Evolutionary conservation across 2,329 filamentous ascomycete species (phyloP).

Genomic region (Penicillium aurantiogriseum): DNA sequence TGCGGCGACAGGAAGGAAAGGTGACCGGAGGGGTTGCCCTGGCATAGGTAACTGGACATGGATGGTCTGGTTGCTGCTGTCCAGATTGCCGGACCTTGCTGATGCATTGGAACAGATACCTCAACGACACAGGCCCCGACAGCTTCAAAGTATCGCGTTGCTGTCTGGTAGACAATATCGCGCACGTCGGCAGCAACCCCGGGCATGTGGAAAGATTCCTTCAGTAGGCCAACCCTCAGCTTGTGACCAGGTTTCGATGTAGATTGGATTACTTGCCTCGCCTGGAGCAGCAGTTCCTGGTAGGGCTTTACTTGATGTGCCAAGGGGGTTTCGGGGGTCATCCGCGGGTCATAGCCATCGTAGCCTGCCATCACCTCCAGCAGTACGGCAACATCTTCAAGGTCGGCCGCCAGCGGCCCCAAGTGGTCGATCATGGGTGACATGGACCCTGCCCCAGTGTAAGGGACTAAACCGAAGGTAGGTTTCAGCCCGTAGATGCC

Average conservation of each 20-base stretch:
- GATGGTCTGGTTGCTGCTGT: constrained; percentile 40
- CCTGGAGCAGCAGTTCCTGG: constrained; percentile 23
- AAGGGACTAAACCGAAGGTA: constrained; percentile 51
- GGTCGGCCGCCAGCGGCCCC: constrained; percentile 46
- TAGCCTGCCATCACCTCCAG: constrained; percentile 49
- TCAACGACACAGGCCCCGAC: constrained; percentile 48
- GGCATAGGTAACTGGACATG: constrained; percentile 34
- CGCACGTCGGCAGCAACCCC: constrained; percentile 43
- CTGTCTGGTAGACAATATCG: constrained; percentile 37
- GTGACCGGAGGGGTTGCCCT: constrained; percentile 32
- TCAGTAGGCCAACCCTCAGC: constrained; percentile 49
- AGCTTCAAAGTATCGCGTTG: constrained; percentile 37
- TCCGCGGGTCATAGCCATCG: constrained; percentile 51
- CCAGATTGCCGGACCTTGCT: constrained; percentile 47
- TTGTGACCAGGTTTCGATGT: constrained; percentile 22
- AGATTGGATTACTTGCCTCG: neutral
- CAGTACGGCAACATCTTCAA: constrained; percentile 46
- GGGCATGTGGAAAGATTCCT: constrained; percentile 43
- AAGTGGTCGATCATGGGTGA: constrained; percentile 47
- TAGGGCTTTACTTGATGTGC: constrained; percentile 35
- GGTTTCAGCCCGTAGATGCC: constrained; percentile 50
- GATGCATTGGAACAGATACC: constrained; percentile 50
- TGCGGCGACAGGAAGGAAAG: constrained; percentile 35
- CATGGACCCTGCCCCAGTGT: constrained; percentile 48
- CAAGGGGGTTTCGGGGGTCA: constrained; percentile 42